Evolutionary conservation across 331 rosid genomes (phyloP).

Genomic region (Acacia concinna): DNA sequence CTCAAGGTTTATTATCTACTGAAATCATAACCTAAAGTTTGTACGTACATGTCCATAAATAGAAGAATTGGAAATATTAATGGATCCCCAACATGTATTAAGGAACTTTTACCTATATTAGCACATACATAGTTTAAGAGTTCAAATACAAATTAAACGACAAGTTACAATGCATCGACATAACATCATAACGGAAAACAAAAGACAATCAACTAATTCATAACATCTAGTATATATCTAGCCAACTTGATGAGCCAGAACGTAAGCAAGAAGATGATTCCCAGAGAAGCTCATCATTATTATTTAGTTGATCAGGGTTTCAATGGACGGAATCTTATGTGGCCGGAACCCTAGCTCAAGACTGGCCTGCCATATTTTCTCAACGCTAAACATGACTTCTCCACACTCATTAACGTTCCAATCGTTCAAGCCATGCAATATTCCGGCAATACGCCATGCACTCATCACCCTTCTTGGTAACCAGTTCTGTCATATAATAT

Average conservation of each 20-base stretch:
- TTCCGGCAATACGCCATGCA: slow-evolving; percentile 64
- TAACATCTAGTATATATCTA: neutral
- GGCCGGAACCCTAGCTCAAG: slow-evolving; percentile 60
- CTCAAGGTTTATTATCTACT: too few relatives aligned
- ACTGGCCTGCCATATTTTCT: slow-evolving; percentile 52
- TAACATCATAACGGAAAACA: neutral
- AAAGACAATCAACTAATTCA: neutral
- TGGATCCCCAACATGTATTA: neutral
- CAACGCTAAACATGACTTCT: slow-evolving; percentile 44
- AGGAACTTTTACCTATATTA: neutral
- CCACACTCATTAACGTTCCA: slow-evolving; percentile 60
- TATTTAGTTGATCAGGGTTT: neutral
- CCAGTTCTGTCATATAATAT: slow-evolving; percentile 58
- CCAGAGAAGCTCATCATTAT: neutral
- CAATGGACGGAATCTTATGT: slow-evolving; percentile 36
- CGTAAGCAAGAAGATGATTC: neutral
- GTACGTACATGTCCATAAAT: neutral
- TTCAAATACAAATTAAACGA: neutral
- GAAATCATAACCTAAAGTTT: neutral
- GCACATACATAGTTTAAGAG: neutral
- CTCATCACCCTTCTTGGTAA: slow-evolving; percentile 70
- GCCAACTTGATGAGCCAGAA: neutral
- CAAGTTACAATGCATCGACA: neutral
- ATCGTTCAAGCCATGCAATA: slow-evolving; percentile 57
- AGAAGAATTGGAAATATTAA: neutral